These are phyloP conservation scores for Amanita subjunquillea DNA, from an alignment of 768 basidiomycete genomes.

Conservation along the genomic window DNA sequence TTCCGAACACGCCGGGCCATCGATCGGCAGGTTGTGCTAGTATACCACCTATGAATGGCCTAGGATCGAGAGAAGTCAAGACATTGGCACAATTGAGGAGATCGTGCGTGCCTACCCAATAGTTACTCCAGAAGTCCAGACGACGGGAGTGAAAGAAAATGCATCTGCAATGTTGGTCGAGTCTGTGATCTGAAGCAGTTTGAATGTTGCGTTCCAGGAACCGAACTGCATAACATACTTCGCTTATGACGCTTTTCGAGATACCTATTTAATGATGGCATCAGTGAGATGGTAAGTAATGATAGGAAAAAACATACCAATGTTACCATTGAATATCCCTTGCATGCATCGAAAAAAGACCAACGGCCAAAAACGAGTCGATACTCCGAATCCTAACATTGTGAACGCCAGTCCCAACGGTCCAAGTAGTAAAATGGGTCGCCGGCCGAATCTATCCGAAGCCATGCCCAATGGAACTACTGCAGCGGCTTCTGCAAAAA, in stretches of 20 bases:
- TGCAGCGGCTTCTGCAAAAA: constrained; percentile 29
- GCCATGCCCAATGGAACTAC: constrained; percentile 35
- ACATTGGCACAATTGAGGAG: not conserved
- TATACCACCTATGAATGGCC: constrained; percentile 22
- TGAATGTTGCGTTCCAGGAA: not conserved
- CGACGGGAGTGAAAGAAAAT: constrained; percentile 22
- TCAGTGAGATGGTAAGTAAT: constrained; percentile 10
- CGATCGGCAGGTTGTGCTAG: constrained; percentile 18
- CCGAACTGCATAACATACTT: not conserved
- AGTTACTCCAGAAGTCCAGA: constrained; percentile 24
- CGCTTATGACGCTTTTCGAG: not conserved
- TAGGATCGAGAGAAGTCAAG: constrained; percentile 1
- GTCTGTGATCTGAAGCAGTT: constrained; percentile 35
- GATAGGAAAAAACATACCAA: constrained; percentile 13
- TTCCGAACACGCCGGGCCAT: constrained; percentile 18
- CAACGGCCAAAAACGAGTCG: constrained; percentile 25
- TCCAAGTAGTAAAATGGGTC: constrained; percentile 32
- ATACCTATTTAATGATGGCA: constrained; percentile 7
- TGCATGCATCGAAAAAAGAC: constrained; percentile 10
- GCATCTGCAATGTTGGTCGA: constrained; percentile 28
- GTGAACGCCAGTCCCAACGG: constrained; percentile 28
- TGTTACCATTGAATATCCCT: constrained; percentile 1
- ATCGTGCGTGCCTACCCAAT: constrained; percentile 16
- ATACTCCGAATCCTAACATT: constrained; percentile 32
- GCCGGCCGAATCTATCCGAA: constrained; percentile 32